These are phyloP conservation scores for Fusarium austroafricanum DNA, from an alignment of 2,329 filamentous ascomycete genomes.

Conservation along the genomic window DNA sequence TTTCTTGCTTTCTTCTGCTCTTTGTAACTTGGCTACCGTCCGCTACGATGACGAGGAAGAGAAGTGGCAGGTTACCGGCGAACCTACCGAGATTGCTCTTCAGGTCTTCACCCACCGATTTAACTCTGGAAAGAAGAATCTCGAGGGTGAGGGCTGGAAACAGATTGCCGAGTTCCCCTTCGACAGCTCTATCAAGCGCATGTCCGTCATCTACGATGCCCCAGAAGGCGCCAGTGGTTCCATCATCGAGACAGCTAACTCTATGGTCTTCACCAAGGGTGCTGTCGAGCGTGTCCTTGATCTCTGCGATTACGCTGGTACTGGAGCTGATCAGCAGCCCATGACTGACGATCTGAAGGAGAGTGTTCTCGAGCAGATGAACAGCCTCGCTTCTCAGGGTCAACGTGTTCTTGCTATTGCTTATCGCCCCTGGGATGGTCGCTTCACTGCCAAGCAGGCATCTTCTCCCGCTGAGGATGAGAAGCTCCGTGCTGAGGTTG, in stretches of 20 bases:
- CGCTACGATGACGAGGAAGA: slow-evolving; percentile 64
- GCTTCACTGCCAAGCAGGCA: slow-evolving; percentile 55
- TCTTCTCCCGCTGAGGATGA: slow-evolving; percentile 55
- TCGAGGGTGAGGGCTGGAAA: slow-evolving; percentile 67
- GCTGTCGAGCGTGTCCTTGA: slow-evolving; percentile 71
- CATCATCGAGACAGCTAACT: slow-evolving; percentile 56
- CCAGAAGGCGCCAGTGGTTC: slow-evolving; percentile 55
- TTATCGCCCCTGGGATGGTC: slow-evolving; percentile 69
- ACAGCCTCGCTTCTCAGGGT: slow-evolving; percentile 71
- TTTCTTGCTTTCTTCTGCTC: slow-evolving; percentile 67
- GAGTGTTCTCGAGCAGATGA: slow-evolving; percentile 65
- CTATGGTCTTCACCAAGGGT: slow-evolving; percentile 70
- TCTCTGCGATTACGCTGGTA: slow-evolving; percentile 62
- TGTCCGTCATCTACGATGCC: slow-evolving; percentile 78
- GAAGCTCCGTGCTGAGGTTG: slow-evolving; percentile 69
- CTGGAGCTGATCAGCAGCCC: slow-evolving; percentile 54
- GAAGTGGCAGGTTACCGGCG: slow-evolving; percentile 74
- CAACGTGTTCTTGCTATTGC: slow-evolving; percentile 79
- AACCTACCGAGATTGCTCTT: slow-evolving; percentile 81
- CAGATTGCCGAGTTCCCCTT: slow-evolving; percentile 81
- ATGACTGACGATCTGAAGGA: slow-evolving; percentile 65
- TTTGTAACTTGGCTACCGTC: slow-evolving; percentile 74
- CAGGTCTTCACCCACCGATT: slow-evolving; percentile 81
- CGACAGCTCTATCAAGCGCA: slow-evolving; percentile 81
- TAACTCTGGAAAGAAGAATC: slow-evolving; percentile 64